Evolutionary conservation across 2,329 filamentous ascomycete genomes (phyloP).

Genomic region (Pyrenophora tritici-repentis): DNA sequence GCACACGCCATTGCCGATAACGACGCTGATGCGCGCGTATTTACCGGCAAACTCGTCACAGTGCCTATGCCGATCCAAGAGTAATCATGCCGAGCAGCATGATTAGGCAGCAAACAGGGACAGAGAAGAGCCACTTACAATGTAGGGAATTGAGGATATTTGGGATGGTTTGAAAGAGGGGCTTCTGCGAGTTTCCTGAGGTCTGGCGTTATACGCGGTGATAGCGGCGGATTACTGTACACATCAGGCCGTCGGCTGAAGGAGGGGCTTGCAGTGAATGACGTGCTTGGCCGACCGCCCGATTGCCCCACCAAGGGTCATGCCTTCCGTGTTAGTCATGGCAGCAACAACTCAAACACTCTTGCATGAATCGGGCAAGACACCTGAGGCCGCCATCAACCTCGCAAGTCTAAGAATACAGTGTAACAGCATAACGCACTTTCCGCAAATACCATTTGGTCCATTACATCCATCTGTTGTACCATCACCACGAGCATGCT

Average conservation of each 20-base stretch:
- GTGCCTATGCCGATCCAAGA: slow-evolving; percentile 30
- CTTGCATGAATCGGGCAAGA: too few species aligned
- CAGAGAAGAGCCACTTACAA: slow-evolving; percentile 31
- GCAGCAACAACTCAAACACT: not conserved
- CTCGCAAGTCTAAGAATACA: too few species aligned
- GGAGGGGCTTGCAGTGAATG: slow-evolving; percentile 25
- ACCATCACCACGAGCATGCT: not conserved
- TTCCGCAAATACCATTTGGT: not conserved
- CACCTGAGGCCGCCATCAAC: too few species aligned
- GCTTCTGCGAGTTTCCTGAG: slow-evolving; percentile 4
- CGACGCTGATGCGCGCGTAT: slow-evolving; percentile 33
- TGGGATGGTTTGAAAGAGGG: slow-evolving; percentile 18
- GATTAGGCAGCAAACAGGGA: slow-evolving; percentile 6
- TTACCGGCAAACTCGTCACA: slow-evolving; percentile 38
- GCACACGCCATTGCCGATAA: slow-evolving; percentile 30
- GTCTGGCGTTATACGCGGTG: slow-evolving; percentile 22
- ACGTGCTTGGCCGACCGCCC: slow-evolving; percentile 30
- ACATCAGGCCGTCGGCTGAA: slow-evolving; percentile 8
- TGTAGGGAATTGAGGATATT: slow-evolving; percentile 20
- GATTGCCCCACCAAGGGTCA: slow-evolving; percentile 19
- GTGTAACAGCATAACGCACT: not conserved
- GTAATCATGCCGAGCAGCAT: slow-evolving; percentile 7
- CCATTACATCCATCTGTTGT: not conserved
- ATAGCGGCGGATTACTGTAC: slow-evolving; percentile 32
- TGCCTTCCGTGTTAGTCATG: slow-evolving; percentile 15